Base-by-base conservation (phyloP, 2,329 filamentous ascomycete species). In the Colletotrichum sp. region DNA sequence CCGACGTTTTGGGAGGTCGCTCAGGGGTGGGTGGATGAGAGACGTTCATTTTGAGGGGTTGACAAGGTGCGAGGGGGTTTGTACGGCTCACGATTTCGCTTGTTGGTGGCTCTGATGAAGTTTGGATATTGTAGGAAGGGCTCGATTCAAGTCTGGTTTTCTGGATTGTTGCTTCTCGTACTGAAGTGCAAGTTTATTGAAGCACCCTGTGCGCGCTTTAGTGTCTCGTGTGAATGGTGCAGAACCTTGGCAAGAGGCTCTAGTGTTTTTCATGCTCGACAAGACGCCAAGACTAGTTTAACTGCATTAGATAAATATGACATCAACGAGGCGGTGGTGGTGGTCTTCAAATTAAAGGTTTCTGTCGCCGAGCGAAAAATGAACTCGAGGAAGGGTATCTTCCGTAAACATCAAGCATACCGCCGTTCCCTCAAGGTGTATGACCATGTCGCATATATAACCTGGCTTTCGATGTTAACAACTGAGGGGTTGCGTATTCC, bases 281-380 rank as follows among this genome's bases (percentile, higher is more conserved):
- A 5, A 52, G 6, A 52, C 44, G 2, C 44, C 44, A 0, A 8
- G n/a, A 52, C 44, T 2, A 2, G 3, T 21, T 21, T 1, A 13
- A 52, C 44, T 52, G 44, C n/a, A 52, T 44, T 2, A 6, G 18
- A 44, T 44, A 44, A 44, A 44, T n/a, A 44, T 44, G 39, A 44
- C 18, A n/a, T 44, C 9, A 44, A 44, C 4, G 34, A 39, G 15
- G 7, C 34, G 15, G 15, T 18, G 36, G 36, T n/a, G 39, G 39
- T n/a, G 18, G 0, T 0, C 18, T 0, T 44, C 0, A 44, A n/a
- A 44, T 44, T 3, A 10, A 44, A 18, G 39, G 15, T 39, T 44
- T 44, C 16, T 0, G 39, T n/a, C 39, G 1, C 0, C 39, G 39
- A 44, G 0, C 8, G 4, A 18, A 44, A n/a, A n/a, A n/a, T n/a